A percentile compares a stretch with the other conserved stretches of the same genome.
Evolutionary conservation across 257 asterid genomes (phyloP).

Genomic region (Cruciata laevipes): DNA sequence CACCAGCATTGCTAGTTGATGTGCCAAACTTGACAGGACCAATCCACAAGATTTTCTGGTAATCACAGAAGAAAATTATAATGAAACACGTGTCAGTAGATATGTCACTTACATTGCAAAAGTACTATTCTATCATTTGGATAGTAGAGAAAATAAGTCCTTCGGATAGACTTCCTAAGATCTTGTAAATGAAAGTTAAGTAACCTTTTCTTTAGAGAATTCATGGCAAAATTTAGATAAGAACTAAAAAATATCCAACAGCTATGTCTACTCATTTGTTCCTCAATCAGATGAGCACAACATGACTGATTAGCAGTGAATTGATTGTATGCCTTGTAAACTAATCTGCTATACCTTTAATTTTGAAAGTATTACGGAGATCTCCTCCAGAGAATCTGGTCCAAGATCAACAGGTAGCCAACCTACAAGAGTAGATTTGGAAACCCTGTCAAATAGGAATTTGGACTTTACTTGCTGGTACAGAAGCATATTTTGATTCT

Average conservation of each 20-base stretch:
- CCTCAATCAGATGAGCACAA: neutral
- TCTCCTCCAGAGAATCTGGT: conserved; percentile 63
- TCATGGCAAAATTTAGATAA: conserved; percentile 2
- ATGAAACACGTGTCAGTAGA: neutral
- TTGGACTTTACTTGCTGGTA: neutral
- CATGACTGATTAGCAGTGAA: neutral
- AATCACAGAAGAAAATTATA: conserved; percentile 8
- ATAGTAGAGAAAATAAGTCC: neutral
- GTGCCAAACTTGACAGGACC: conserved; percentile 67
- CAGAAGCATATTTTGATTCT: neutral
- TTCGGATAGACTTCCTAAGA: neutral
- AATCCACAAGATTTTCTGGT: conserved; percentile 79
- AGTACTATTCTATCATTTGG: neutral
- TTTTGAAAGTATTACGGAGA: conserved; percentile 40
- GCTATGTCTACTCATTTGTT: neutral
- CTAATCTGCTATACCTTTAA: conserved; percentile 47
- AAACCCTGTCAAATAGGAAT: neutral
- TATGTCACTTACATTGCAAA: neutral
- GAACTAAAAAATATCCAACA: neutral
- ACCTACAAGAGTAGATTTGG: conserved; percentile 34
- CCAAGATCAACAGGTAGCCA: conserved; percentile 92
- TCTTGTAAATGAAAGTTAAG: neutral
- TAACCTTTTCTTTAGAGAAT: neutral
- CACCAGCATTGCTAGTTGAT: conserved; percentile 32
- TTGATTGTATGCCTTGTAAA: neutral